A percentile compares a stretch with the other conserved stretches of the same genome.
These are phyloP conservation scores for Lavandula angustifolia DNA, from an alignment of 257 asterid genomes.

Conservation along the genomic window DNA sequence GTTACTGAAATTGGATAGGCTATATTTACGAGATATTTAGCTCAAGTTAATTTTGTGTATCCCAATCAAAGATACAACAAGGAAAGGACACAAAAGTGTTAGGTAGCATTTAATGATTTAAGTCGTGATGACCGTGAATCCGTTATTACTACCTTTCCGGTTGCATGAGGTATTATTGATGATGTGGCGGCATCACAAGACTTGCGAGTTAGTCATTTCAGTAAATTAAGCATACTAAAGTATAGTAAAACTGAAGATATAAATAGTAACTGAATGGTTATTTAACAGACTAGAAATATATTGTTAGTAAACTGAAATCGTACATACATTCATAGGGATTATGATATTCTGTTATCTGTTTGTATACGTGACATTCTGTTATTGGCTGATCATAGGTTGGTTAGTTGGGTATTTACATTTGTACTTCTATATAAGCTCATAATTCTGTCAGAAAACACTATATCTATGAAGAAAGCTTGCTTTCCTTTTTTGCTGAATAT, in stretches of 20 bases:
- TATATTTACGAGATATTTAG: background rate
- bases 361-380: background rate
- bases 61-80: background rate
- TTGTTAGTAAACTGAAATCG: background rate
- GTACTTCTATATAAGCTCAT: background rate
- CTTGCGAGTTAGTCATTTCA: conserved; percentile 12
- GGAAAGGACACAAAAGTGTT: background rate
- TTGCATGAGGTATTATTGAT: background rate
- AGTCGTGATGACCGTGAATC: background rate
- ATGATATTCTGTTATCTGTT: background rate
- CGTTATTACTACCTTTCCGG: background rate
- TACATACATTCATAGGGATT: background rate
- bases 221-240: conserved; percentile 16
- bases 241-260: no score
- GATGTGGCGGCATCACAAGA: background rate
- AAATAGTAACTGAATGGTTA: no score
- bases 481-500: background rate
- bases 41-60: background rate
- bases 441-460: background rate
- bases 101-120: conserved; percentile 9
- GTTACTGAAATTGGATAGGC: background rate
- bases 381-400: background rate
- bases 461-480: background rate
- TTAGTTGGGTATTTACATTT: background rate
- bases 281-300: background rate